Evolutionary conservation across 75 land plant genomes (phyloP).

Genomic region (Larix kaempferi): DNA sequence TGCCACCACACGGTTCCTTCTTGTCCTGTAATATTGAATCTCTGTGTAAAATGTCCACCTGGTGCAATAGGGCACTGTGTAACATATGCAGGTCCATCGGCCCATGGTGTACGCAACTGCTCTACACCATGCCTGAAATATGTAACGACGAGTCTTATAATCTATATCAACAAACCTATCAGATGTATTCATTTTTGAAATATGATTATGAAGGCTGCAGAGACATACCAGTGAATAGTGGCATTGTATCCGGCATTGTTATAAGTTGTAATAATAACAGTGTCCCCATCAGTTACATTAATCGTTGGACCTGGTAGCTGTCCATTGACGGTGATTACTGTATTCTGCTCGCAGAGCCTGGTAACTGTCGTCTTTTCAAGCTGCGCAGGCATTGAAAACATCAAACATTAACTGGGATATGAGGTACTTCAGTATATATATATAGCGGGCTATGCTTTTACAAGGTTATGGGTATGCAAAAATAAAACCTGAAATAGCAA

Average conservation of each 20-base stretch:
- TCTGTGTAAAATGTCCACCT: not conserved
- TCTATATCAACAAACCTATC: too few species aligned
- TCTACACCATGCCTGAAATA: constrained; percentile 18
- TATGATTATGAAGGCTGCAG: not conserved
- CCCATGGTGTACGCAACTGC: constrained; percentile 7
- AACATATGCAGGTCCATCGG: constrained; percentile 11
- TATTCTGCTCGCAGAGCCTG: not conserved
- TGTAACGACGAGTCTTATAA: not conserved
- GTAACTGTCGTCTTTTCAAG: not conserved
- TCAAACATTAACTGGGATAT: not conserved
- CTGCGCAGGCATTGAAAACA: not conserved
- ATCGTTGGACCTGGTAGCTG: constrained; percentile 17
- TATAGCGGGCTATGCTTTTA: not conserved
- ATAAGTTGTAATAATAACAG: constrained; percentile 11
- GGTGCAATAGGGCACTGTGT: constrained; percentile 18
- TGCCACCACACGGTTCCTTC: constrained; percentile 23
- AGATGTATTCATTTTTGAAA: not conserved
- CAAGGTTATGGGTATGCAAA: not conserved
- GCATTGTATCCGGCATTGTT: constrained; percentile 15
- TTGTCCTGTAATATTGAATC: constrained; percentile 6
- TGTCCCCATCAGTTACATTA: constrained; percentile 16
- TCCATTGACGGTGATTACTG: constrained; percentile 11
- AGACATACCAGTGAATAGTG: constrained; percentile 17
- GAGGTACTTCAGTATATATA: not conserved
- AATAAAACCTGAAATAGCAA: not conserved